These are phyloP conservation scores for Phaeosphaeria sp. DNA, from an alignment of 2,329 filamentous ascomycete species.

Conservation along the genomic window DNA sequence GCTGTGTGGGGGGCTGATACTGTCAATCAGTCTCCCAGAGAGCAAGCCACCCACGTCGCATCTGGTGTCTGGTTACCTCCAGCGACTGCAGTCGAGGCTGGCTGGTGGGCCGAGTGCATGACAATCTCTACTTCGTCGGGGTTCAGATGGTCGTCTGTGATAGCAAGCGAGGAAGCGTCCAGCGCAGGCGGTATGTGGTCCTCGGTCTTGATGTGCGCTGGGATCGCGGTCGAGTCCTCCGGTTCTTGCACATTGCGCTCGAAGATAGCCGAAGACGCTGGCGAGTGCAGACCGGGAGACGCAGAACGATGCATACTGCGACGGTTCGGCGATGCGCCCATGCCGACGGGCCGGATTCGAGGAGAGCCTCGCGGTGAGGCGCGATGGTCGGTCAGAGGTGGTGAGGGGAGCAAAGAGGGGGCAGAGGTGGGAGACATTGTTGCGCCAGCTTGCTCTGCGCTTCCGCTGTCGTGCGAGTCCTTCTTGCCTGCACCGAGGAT, in stretches of 20 bases:
- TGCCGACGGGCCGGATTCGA: slow-evolving; percentile 40
- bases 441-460: slow-evolving; percentile 13
- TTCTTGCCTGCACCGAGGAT: slow-evolving; percentile 47
- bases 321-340: slow-evolving; percentile 66
- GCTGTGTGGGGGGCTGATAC: no score
- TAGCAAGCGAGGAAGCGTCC: slow-evolving; percentile 88
- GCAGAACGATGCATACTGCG: slow-evolving; percentile 64
- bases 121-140: slow-evolving; percentile 93
- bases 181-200: slow-evolving; percentile 92
- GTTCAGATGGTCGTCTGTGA: slow-evolving; percentile 84
- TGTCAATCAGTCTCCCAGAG: no score
- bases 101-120: slow-evolving; percentile 83
- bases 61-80: slow-evolving; percentile 10
- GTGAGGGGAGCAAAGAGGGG: slow-evolving; percentile 38
- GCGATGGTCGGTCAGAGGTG: slow-evolving; percentile 40
- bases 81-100: slow-evolving; percentile 71
- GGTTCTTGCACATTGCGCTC: slow-evolving; percentile 90
- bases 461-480: slow-evolving; percentile 22
- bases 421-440: slow-evolving; percentile 26
- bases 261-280: slow-evolving; percentile 81
- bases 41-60: no score
- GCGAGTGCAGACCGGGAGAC: slow-evolving; percentile 80
- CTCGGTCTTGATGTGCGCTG: slow-evolving; percentile 90
- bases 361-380: slow-evolving; percentile 47
- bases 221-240: slow-evolving; percentile 84